phyloP scores from a whole-genome alignment of 768 basidiomycete species.

The Kwoniella sp. region DNA sequence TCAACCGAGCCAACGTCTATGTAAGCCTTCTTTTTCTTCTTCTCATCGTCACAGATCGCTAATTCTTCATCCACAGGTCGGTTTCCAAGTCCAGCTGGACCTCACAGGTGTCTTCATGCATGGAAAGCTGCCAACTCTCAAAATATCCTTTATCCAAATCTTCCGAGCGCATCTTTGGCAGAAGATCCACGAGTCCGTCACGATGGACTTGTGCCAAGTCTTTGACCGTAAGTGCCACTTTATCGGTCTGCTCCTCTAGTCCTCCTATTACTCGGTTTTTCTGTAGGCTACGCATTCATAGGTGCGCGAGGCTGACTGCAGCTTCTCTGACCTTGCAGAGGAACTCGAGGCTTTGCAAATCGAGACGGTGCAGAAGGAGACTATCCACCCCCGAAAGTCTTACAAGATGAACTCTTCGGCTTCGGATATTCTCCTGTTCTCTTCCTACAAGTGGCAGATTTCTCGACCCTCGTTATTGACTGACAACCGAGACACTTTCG shows the following conservation, averaged over 20 bases:
- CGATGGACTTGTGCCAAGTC: slow-evolving; percentile 73
- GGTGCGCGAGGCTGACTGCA: neutral
- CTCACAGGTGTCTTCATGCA: slow-evolving; percentile 75
- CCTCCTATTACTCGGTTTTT: too few relatives aligned
- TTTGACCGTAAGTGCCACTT: slow-evolving; percentile 67
- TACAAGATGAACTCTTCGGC: slow-evolving; percentile 99
- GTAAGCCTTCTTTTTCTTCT: slow-evolving; percentile 6
- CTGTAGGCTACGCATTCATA: too few relatives aligned
- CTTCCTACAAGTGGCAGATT: slow-evolving; percentile 90
- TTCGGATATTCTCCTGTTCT: slow-evolving; percentile 96
- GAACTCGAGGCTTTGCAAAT: slow-evolving; percentile 97
- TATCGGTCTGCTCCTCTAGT: too few relatives aligned
- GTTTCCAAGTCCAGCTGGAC: slow-evolving; percentile 99
- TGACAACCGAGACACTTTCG: slow-evolving; percentile 91
- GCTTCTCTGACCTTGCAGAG: slow-evolving; percentile 52
- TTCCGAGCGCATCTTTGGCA: slow-evolving; percentile 99
- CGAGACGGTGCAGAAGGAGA: slow-evolving; percentile 99
- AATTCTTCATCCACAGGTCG: slow-evolving; percentile 58
- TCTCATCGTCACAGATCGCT: slow-evolving; percentile 3
- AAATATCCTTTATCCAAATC: slow-evolving; percentile 98
- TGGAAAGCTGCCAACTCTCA: slow-evolving; percentile 76
- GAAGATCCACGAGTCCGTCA: slow-evolving; percentile 68
- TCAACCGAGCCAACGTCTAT: slow-evolving; percentile 93
- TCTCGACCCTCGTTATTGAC: slow-evolving; percentile 92
- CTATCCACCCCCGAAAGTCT: slow-evolving; percentile 98